Evolutionary conservation across 129 eudicot species (phyloP).

Genomic region (Calendula officinalis): DNA sequence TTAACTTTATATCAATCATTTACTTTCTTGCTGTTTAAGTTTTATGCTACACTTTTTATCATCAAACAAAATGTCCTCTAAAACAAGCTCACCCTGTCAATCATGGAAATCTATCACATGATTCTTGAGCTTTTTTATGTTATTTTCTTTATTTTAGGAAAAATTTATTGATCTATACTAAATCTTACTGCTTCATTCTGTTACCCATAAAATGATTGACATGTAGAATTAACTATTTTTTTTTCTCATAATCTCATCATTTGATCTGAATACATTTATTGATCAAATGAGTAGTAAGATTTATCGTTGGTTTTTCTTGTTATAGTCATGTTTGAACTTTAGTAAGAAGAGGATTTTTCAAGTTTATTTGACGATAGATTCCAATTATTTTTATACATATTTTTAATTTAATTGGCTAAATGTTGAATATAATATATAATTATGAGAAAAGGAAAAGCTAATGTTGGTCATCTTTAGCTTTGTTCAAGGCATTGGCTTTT

Average conservation of each 20-base stretch:
- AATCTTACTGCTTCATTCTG: no score
- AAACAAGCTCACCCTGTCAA: not conserved
- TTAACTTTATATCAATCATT: constrained; percentile 23
- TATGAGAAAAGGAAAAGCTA: constrained; percentile 24
- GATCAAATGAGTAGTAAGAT: no score
- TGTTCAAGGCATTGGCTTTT: constrained; percentile 40
- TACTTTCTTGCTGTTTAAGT: constrained; percentile 11
- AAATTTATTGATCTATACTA: no score
- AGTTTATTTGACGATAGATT: not conserved
- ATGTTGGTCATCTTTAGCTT: constrained; percentile 37
- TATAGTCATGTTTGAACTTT: no score
- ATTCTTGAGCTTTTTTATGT: no score
- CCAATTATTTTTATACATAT: not conserved
- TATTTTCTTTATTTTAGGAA: no score
- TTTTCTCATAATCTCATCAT: no score
- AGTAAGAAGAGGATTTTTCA: no score
- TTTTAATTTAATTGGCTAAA: not conserved
- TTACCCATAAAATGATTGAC: no score
- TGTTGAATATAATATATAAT: not conserved
- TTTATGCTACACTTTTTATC: constrained; percentile 18
- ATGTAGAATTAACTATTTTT: no score
- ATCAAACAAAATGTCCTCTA: not conserved
- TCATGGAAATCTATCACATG: not conserved
- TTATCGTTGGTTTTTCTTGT: no score
- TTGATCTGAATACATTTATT: no score